Evolutionary conservation across 1,284 basidiomycete species (phyloP).

Genomic region (Cutaneotrichosporon mucoides): DNA sequence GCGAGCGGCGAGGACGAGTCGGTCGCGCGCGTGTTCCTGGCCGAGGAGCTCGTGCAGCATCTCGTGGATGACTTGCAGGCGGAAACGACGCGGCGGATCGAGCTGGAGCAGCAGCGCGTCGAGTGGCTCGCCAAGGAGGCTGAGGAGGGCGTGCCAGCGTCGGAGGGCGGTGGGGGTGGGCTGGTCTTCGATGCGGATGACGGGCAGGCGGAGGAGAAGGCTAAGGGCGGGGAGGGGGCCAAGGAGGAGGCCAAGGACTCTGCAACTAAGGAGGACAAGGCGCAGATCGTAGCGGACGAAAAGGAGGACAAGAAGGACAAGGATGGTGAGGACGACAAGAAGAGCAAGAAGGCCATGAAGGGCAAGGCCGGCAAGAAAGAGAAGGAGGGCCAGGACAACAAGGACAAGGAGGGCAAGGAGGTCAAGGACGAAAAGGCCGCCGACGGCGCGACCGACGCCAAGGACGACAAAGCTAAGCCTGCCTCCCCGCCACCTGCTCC

Average conservation of each 20-base stretch:
- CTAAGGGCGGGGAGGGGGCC: slow-evolving; percentile 4
- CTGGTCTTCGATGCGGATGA: slow-evolving; percentile 21
- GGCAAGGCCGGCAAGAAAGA: not conserved
- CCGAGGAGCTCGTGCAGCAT: slow-evolving; percentile 59
- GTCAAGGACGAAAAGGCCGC: not conserved
- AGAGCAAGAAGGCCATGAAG: not conserved
- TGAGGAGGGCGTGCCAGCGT: slow-evolving; percentile 23
- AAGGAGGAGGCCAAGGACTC: not conserved
- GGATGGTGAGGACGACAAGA: not conserved
- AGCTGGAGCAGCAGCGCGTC: slow-evolving; percentile 53
- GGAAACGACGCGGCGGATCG: slow-evolving; percentile 61
- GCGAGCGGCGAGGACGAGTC: slow-evolving; percentile 27
- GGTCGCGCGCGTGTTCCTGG: slow-evolving; percentile 59
- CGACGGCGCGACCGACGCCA: slow-evolving; percentile 1
- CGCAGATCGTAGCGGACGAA: not conserved
- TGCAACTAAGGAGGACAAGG: not conserved
- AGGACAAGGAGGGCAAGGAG: not conserved
- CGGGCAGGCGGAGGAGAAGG: slow-evolving; percentile 4
- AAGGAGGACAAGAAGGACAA: not conserved
- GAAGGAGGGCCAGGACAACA: not conserved
- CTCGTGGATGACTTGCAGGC: slow-evolving; percentile 62
- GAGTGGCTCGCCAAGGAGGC: slow-evolving; percentile 46
- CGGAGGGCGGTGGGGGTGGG: slow-evolving; percentile 1
- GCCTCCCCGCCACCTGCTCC: not conserved
- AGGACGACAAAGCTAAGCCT: not conserved